Conservation (phyloP, 495 filamentous ascomycete species). For the Friedmanniomyces endolithicus region DNA sequence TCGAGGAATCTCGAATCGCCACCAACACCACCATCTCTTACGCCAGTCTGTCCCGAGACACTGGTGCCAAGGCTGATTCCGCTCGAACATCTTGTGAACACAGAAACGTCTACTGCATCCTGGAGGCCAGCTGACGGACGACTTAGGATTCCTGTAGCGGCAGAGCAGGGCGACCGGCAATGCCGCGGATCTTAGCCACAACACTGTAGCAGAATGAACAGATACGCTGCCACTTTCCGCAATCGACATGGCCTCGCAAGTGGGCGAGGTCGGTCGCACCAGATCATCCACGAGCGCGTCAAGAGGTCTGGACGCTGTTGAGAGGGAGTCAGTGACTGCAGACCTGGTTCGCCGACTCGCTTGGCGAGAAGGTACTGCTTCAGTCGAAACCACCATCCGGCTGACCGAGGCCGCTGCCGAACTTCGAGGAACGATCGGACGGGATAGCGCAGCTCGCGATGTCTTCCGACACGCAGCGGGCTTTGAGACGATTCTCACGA, state of each 20-base stretch:
- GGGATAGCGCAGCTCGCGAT: constrained; percentile 42
- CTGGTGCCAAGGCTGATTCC: neutral
- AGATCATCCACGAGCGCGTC: constrained; percentile 11
- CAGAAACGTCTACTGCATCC: neutral
- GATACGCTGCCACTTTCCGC: neutral
- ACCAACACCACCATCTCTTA: neutral
- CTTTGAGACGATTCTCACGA: constrained; percentile 50
- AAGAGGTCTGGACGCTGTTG: neutral
- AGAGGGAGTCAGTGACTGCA: constrained; percentile 1
- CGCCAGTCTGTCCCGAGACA: neutral
- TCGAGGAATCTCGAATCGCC: too few relatives aligned
- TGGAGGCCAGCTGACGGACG: too few relatives aligned
- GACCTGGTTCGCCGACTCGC: neutral
- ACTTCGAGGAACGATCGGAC: neutral
- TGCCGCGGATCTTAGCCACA: too few relatives aligned
- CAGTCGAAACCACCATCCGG: neutral
- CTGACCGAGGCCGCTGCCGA: neutral
- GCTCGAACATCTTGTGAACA: neutral
- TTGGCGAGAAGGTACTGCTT: neutral
- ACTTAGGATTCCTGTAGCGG: too few relatives aligned
- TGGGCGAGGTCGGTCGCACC: neutral
- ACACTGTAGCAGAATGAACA: neutral
- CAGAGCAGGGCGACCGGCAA: too few relatives aligned
- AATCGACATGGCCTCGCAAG: neutral
- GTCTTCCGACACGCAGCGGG: constrained; percentile 72